Evolutionary conservation across 2,329 filamentous ascomycete species (phyloP).

Genomic region (Colletotrichum horii): DNA sequence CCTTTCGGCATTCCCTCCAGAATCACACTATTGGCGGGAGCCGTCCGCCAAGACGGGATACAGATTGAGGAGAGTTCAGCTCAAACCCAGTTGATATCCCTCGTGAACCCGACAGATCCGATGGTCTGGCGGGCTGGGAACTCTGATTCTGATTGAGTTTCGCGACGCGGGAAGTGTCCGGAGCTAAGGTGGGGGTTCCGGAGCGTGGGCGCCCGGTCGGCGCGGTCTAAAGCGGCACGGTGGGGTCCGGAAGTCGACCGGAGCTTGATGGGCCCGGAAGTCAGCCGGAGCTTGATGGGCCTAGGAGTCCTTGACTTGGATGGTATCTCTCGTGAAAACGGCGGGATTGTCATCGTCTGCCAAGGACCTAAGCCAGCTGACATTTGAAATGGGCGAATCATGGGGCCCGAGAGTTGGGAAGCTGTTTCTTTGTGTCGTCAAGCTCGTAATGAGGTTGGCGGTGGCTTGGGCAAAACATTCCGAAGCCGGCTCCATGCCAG

Average conservation of each 20-base stretch:
- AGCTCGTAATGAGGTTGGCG: neutral
- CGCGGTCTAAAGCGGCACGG: no score
- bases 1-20: neutral
- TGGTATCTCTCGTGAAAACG: neutral
- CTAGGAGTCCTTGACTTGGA: neutral
- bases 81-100: neutral
- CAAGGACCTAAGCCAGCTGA: neutral
- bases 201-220: neutral
- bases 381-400: neutral
- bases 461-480: neutral
- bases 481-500: neutral
- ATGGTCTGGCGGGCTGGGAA: neutral
- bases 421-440: neutral
- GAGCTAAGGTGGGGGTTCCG: neutral
- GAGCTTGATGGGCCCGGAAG: neutral
- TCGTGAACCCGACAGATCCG: neutral
- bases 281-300: neutral
- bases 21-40: neutral
- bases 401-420: neutral
- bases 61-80: neutral
- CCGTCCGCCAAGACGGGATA: no score
- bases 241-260: neutral
- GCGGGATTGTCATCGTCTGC: neutral
- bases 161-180: neutral
- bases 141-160: neutral